phyloP scores from a whole-genome alignment of 2,329 filamentous ascomycete genomes.

The Mariannaea elegans region DNA sequence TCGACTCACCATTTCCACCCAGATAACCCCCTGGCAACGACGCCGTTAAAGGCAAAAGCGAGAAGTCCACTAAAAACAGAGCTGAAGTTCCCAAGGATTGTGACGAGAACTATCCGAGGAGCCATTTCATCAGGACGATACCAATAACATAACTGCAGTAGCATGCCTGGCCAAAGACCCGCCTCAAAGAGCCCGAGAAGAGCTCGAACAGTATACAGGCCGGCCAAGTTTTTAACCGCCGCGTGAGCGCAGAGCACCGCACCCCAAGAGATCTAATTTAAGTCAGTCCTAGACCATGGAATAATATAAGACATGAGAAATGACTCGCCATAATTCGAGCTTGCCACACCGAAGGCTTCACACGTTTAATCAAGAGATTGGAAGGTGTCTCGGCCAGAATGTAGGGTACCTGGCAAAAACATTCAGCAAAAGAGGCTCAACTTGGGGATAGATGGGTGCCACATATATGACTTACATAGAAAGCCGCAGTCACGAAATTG shows the following conservation, averaged over 20 bases:
- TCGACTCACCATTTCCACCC: conserved; percentile 42
- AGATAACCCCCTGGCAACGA: conserved; percentile 46
- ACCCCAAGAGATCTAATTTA: conserved; percentile 9
- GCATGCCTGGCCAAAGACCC: conserved; percentile 53
- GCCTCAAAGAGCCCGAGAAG: conserved; percentile 41
- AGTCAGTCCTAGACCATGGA: neutral
- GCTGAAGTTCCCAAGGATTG: conserved; percentile 45
- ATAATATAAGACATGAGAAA: too few species aligned
- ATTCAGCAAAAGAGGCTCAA: too few species aligned
- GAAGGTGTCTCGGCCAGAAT: conserved; percentile 52
- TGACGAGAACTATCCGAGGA: conserved; percentile 24
- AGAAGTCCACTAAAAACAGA: conserved; percentile 49
- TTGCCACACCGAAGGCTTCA: conserved; percentile 51
- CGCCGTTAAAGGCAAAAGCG: conserved; percentile 53
- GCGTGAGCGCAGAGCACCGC: neutral
- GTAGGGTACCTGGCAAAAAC: conserved; percentile 45
- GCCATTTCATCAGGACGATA: conserved; percentile 59
- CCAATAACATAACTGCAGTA: conserved; percentile 57
- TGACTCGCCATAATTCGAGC: conserved; percentile 50
- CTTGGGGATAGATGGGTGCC: too few species aligned
- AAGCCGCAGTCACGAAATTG: conserved; percentile 49
- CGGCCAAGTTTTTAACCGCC: neutral
- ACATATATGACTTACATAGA: conserved; percentile 45
- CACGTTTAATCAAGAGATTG: conserved; percentile 50
- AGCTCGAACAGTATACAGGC: conserved; percentile 1